Conservation (phyloP, 495 filamentous ascomycete species). For the Penicillium lividum region DNA sequence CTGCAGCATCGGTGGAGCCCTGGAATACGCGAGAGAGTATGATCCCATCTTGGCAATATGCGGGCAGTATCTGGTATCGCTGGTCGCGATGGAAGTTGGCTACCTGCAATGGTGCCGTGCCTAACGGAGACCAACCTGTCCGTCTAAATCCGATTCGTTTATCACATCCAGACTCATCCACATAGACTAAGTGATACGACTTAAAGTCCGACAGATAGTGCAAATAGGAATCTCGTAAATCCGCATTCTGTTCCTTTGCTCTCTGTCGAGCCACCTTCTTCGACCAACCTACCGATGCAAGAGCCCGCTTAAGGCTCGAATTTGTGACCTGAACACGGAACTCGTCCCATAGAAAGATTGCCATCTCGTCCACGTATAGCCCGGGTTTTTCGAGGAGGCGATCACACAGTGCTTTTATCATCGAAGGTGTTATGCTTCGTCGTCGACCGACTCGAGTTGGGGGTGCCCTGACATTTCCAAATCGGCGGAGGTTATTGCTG, state of each 20-base stretch:
- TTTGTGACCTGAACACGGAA: conserved; percentile 6
- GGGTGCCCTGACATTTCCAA: conserved; percentile 26
- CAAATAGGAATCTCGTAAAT: conserved; percentile 37
- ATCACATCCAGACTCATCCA: too few relatives aligned
- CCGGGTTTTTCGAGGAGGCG: conserved; percentile 21
- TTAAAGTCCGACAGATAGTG: conserved; percentile 24
- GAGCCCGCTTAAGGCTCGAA: too few relatives aligned
- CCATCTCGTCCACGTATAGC: conserved; percentile 23
- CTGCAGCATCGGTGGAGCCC: background rate
- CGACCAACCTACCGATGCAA: too few relatives aligned
- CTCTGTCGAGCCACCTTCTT: conserved; percentile 17
- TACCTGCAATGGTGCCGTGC: conserved; percentile 1
- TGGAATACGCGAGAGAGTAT: background rate
- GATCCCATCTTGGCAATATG: conserved; percentile 3
- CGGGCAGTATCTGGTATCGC: conserved; percentile 4
- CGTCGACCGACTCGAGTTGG: conserved; percentile 19
- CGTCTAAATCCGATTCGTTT: conserved; percentile 3
- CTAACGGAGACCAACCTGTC: conserved; percentile 5
- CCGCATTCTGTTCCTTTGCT: conserved; percentile 28
- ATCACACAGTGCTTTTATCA: conserved; percentile 23
- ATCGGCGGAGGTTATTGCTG: conserved; percentile 25
- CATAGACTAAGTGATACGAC: conserved; percentile 1
- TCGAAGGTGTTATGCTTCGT: conserved; percentile 20
- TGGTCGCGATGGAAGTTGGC: conserved; percentile 5
- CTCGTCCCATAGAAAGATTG: conserved; percentile 18